Evolutionary conservation across 345 rosid species (phyloP).

Genomic region (Aurinia saxatilis): DNA sequence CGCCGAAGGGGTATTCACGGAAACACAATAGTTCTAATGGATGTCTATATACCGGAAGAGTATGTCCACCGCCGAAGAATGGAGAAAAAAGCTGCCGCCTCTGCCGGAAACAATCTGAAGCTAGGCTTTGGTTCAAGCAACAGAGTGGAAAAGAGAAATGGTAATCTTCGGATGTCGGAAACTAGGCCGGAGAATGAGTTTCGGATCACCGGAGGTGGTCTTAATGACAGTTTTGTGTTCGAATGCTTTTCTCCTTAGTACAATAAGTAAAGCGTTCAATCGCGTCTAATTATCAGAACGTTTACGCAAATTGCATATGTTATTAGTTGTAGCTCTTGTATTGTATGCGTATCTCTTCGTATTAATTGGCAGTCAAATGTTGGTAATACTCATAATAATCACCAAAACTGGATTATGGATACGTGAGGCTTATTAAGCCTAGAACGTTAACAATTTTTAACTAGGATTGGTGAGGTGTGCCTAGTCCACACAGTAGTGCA

Average conservation of each 20-base stretch:
- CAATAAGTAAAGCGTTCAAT: too few species aligned
- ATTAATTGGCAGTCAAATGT: too few species aligned
- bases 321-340: too few species aligned
- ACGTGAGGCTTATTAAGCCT: too few species aligned
- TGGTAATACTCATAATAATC: too few species aligned
- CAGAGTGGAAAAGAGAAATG: background rate
- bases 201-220: background rate
- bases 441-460: too few species aligned
- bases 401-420: too few species aligned
- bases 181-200: constrained; percentile 20
- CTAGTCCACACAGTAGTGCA: background rate
- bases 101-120: constrained; percentile 9
- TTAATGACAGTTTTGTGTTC: constrained; percentile 23
- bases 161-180: background rate
- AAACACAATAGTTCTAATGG: constrained; percentile 23
- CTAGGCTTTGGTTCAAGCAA: background rate
- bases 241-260: constrained; percentile 20
- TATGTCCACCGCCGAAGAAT: constrained; percentile 44
- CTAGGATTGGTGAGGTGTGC: background rate
- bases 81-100: constrained; percentile 41
- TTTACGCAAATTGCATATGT: too few species aligned
- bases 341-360: too few species aligned
- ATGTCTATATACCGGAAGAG: constrained; percentile 67
- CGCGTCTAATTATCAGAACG: too few species aligned
- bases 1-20: background rate